A percentile compares a stretch with the other conserved stretches of the same genome.
Evolutionary conservation across 345 rosid genomes (phyloP).

Genomic region (Erodium maritimum): DNA sequence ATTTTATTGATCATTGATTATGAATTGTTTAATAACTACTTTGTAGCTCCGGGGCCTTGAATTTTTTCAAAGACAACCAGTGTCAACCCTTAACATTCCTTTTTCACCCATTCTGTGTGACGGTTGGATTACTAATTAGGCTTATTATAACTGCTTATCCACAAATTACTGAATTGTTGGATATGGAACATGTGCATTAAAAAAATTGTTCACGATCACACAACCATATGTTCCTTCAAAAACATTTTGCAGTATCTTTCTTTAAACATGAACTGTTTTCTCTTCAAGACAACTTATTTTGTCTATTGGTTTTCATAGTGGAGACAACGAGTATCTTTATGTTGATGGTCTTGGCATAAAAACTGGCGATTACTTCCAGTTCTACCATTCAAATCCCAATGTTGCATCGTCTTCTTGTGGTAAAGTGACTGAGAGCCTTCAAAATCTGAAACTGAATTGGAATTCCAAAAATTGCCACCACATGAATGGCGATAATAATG

Average conservation of each 20-base stretch:
- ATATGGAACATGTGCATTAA: too few relatives aligned
- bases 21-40: too few relatives aligned
- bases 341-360: slow-evolving; percentile 45
- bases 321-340: slow-evolving; percentile 44
- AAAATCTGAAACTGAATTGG: slow-evolving; percentile 27
- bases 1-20: too few relatives aligned
- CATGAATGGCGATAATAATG: background rate
- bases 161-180: too few relatives aligned
- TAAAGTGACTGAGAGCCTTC: slow-evolving; percentile 22
- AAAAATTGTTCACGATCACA: background rate
- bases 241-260: background rate
- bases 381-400: slow-evolving; percentile 35
- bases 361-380: slow-evolving; percentile 58
- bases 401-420: slow-evolving; percentile 31
- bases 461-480: slow-evolving; percentile 8
- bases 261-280: too few relatives aligned
- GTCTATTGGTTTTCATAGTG: slow-evolving; percentile 28
- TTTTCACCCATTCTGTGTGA: too few relatives aligned
- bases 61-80: too few relatives aligned
- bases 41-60: too few relatives aligned
- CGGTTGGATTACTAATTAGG: too few relatives aligned
- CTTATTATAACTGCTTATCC: too few relatives aligned
- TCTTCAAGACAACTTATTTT: background rate
- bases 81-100: too few relatives aligned
- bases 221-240: background rate